Conservation (phyloP, 345 rosid genomes). For the Lumnitzera racemosa region DNA sequence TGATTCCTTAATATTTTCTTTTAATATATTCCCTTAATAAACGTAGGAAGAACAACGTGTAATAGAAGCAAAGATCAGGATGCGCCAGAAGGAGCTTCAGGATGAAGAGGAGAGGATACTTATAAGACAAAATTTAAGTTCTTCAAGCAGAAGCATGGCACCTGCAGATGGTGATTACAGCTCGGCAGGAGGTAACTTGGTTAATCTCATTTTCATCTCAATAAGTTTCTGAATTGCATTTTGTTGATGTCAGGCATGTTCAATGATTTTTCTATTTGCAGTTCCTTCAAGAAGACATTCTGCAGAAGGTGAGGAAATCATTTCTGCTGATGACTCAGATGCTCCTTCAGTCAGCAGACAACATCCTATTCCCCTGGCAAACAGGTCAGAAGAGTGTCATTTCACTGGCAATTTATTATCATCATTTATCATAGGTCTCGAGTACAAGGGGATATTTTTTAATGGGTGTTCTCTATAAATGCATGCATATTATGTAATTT, state of each 20-base stretch:
- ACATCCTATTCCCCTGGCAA: conserved; percentile 31
- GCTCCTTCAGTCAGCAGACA: conserved; percentile 33
- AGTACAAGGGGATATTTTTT: not conserved
- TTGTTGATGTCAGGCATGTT: not conserved
- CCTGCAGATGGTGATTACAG: conserved; percentile 49
- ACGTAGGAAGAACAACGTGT: conserved; percentile 93
- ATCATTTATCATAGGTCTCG: not conserved
- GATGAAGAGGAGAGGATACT: conserved; percentile 86
- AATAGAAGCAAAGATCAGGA: conserved; percentile 91
- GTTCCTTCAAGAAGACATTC: conserved; percentile 44
- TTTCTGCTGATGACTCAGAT: conserved; percentile 33
- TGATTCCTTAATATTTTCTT: not conserved
- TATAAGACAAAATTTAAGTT: conserved; percentile 61
- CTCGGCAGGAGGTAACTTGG: conserved; percentile 43
- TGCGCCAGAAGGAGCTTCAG: conserved; percentile 76
- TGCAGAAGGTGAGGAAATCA: conserved; percentile 39
- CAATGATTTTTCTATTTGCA: conserved; percentile 15
- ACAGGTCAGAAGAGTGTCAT: conserved; percentile 39
- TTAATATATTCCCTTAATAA: not conserved
- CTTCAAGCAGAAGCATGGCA: conserved; percentile 42
- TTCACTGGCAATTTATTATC: not conserved
- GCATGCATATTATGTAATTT: too few relatives aligned
- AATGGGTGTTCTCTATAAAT: too few relatives aligned
- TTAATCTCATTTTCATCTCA: not conserved
- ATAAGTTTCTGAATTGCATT: too few relatives aligned